Percentiles rank a stretch among this genome's conserved stretches.
These are phyloP conservation scores for Euphorbia tirucalli DNA, from an alignment of 345 rosid species.

Conservation along the genomic window DNA sequence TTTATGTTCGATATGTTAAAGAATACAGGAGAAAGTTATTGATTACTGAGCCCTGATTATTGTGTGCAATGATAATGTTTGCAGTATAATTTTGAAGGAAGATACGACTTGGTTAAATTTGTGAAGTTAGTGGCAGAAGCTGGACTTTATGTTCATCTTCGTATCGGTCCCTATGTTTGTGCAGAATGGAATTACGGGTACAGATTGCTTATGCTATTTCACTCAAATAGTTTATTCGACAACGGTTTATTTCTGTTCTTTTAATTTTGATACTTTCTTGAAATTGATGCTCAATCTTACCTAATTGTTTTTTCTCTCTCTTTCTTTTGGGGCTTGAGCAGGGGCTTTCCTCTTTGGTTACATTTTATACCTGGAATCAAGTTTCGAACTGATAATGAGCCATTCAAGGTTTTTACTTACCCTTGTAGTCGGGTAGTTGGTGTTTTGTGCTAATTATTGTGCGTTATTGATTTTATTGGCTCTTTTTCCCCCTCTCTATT, in stretches of 20 bases:
- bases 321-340: constrained; percentile 22
- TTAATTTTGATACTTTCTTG: not conserved
- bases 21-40: constrained; percentile 11
- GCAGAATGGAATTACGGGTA: constrained; percentile 99
- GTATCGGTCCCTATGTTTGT: constrained; percentile 94
- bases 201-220: not conserved
- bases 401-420: constrained; percentile 61
- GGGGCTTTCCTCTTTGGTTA: constrained; percentile 95
- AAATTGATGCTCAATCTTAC: not conserved
- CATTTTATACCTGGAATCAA: constrained; percentile 83
- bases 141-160: constrained; percentile 86
- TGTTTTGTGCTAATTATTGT: not conserved
- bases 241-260: too few species aligned
- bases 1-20: constrained; percentile 24
- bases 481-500: constrained; percentile 4
- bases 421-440: not conserved
- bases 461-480: not conserved
- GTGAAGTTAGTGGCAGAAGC: constrained; percentile 77
- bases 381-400: constrained; percentile 84
- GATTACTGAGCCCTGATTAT: not conserved
- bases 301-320: constrained; percentile 1
- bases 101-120: constrained; percentile 80
- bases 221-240: not conserved
- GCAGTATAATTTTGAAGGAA: constrained; percentile 88
- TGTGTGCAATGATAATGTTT: not conserved